phyloP scores from a whole-genome alignment of 2,329 filamentous ascomycete species.

The Penicillium sp. region DNA sequence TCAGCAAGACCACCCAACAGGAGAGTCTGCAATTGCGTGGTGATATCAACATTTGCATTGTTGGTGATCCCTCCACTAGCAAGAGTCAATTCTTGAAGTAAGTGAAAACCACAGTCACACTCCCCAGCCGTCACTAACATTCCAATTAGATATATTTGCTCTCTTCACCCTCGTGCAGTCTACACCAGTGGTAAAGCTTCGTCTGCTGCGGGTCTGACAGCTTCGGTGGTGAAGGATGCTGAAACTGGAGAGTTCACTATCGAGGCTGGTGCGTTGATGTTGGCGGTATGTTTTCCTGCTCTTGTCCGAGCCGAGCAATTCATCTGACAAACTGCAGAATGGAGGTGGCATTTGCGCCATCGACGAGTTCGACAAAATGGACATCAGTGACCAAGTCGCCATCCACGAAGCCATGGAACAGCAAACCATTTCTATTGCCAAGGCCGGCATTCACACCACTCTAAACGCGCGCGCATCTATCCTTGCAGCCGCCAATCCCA shows the following conservation, averaged over 20 bases:
- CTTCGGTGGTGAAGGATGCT: constrained; percentile 94
- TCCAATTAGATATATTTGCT: constrained; percentile 77
- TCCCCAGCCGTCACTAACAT: not conserved
- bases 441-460: constrained; percentile 96
- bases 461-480: constrained; percentile 94
- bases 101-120: constrained; percentile 21
- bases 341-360: constrained; percentile 97
- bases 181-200: constrained; percentile 98
- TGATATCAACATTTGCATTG: constrained; percentile 98
- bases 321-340: constrained; percentile 28
- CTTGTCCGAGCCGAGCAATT: not conserved
- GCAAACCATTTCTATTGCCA: constrained; percentile 98
- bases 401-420: constrained; percentile 99
- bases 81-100: constrained; percentile 95
- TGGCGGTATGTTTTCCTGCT: constrained; percentile 65
- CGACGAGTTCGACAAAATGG: constrained; percentile 99
- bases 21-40: constrained; percentile 95
- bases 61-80: constrained; percentile 93
- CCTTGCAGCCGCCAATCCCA: constrained; percentile 91
- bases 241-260: constrained; percentile 99
- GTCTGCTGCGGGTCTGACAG: constrained; percentile 93
- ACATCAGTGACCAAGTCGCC: constrained; percentile 91
- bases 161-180: constrained; percentile 90
- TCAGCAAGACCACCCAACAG: constrained; percentile 76
- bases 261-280: constrained; percentile 94